Evolutionary conservation across 1,284 basidiomycete species (phyloP), one percentile per base, ranked within the genome.

Genomic region (Ustilago trichophora): DNA sequence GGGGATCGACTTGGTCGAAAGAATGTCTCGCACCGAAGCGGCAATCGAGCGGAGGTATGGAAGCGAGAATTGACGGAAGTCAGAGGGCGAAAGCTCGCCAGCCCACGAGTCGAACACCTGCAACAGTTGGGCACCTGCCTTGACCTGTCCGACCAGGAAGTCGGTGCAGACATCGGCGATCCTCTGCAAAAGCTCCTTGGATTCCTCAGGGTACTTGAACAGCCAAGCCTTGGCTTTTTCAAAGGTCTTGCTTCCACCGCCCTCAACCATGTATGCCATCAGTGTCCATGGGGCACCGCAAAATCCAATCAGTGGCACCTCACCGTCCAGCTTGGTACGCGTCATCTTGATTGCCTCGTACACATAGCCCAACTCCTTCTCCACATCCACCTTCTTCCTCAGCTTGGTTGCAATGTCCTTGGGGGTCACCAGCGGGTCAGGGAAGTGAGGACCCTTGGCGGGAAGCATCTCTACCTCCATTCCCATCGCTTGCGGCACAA

Each of bases 31-130:
- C 24, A 81, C 79, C 24, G 69, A 75, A 7, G 69, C 49, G 3
- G 76, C 71, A 33, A 81, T 81, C 43, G 69, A 59, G 18, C 67
- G 66, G 43, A 81, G 62, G 52, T 75, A 81, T 10, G 79, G 79
- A 29, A 81, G 71, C 44, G 72, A 55, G 48, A 79, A 81, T 8
- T 72, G 74, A 32, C 79, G 69, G 67, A 81, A 81, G 44, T 80
- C 75, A 27, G 63, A 48, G 1, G 79, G 79, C n/a, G 78, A 73
- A n/a, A 81, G 73, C 58, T 80, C 77, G 40, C 79, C 79, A 25
- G 79, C 79, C 79, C 79, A 81, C 15, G 79, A 80, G 45, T 81
- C 79, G 40, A 81, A 81, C 49, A 81, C 78, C 52, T 81, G 79
- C 37, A 81, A 40, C 43, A 81, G 46, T 65, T 77, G 63, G 10